Conservation (phyloP, 2,329 filamentous ascomycete genomes). For the Talaromyces rugulosus region DNA sequence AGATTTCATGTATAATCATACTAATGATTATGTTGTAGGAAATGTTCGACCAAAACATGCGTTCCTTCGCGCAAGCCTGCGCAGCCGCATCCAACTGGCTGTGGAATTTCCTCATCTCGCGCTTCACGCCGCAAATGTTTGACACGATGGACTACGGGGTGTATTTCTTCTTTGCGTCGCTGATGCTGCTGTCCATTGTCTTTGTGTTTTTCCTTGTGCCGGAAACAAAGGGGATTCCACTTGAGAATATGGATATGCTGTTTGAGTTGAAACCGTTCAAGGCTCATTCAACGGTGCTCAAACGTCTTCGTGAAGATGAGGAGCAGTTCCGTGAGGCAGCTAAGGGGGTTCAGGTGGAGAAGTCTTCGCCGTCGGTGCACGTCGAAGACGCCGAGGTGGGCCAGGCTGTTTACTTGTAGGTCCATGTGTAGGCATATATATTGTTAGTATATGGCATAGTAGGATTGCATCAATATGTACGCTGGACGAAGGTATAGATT, state of each 20-base stretch:
- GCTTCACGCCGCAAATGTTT: constrained; percentile 27
- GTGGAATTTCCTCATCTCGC: constrained; percentile 16
- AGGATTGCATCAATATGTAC: background rate
- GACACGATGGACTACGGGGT: constrained; percentile 48
- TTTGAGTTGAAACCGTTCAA: constrained; percentile 36
- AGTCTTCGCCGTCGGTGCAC: background rate
- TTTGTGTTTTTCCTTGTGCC: constrained; percentile 59
- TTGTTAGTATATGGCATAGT: background rate
- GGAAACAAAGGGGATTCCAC: constrained; percentile 59
- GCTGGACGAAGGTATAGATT: background rate
- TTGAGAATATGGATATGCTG: constrained; percentile 59
- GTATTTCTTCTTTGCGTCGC: constrained; percentile 61
- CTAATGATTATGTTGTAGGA: constrained; percentile 34
- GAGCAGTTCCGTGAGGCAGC: background rate
- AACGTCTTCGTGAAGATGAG: background rate
- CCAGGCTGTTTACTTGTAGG: background rate
- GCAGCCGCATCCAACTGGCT: constrained; percentile 35
- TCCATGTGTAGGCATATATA: background rate
- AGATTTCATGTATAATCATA: background rate
- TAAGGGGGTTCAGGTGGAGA: background rate
- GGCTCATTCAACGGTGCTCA: constrained; percentile 15
- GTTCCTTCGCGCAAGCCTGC: constrained; percentile 64
- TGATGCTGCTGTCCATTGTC: constrained; percentile 52
- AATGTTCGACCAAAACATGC: constrained; percentile 65
- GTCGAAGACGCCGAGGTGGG: background rate